Conservation (phyloP, 306 rosid species). For the Canavalia ensiformis region DNA sequence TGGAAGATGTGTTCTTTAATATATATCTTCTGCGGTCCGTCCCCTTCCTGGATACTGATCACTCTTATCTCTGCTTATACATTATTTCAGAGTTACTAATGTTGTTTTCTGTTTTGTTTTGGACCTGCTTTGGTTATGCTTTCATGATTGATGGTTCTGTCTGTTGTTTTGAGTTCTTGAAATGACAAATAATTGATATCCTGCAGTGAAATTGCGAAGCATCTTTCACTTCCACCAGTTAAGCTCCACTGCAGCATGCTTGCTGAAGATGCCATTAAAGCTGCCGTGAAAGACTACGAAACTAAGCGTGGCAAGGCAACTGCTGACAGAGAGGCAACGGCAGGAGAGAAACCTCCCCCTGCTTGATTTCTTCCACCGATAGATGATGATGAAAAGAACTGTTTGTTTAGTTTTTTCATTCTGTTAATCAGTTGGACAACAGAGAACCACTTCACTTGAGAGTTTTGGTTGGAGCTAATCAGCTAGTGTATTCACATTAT, state of each 20-base stretch:
- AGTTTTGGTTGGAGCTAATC: slow-evolving; percentile 23
- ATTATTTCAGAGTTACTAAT: background rate
- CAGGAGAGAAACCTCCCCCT: slow-evolving; percentile 52
- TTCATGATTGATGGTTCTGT: slow-evolving; percentile 27
- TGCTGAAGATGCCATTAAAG: slow-evolving; percentile 97
- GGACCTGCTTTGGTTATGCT: background rate
- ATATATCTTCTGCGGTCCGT: background rate
- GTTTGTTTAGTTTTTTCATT: background rate
- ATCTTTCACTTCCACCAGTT: slow-evolving; percentile 94
- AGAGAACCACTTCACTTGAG: background rate
- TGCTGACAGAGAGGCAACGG: slow-evolving; percentile 44
- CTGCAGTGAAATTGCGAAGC: slow-evolving; percentile 88
- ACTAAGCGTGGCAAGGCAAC: slow-evolving; percentile 57
- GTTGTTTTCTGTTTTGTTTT: background rate
- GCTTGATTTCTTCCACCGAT: slow-evolving; percentile 48
- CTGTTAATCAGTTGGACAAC: background rate
- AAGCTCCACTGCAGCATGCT: slow-evolving; percentile 98
- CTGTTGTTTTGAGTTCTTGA: slow-evolving; percentile 5
- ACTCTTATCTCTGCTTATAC: background rate
- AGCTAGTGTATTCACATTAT: slow-evolving; percentile 16
- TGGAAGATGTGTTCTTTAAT: slow-evolving; percentile 1
- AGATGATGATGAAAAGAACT: slow-evolving; percentile 40
- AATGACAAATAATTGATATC: slow-evolving; percentile 8
- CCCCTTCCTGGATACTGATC: background rate
- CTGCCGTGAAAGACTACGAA: slow-evolving; percentile 90